A percentile compares a stretch with the other conserved stretches of the same genome.
These are phyloP conservation scores for Secale cereale DNA, from an alignment of 176 grass and related monocot genomes.

Conservation along the genomic window DNA sequence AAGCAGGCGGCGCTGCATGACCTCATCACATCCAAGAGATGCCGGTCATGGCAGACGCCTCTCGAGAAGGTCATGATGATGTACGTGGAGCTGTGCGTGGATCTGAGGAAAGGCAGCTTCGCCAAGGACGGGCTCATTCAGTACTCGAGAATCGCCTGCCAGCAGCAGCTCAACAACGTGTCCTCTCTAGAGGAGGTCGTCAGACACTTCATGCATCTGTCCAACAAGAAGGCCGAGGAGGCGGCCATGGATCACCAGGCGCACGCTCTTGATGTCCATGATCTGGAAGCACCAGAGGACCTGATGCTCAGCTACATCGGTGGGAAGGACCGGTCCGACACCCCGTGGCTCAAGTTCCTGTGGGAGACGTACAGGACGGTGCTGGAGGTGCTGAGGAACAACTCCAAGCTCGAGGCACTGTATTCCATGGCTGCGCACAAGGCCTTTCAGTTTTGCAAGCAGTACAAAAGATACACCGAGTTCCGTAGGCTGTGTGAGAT, in stretches of 20 bases:
- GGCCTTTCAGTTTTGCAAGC: constrained; percentile 96
- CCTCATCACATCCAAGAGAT: constrained; percentile 84
- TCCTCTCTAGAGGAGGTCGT: constrained; percentile 91
- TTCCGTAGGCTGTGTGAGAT: constrained; percentile 94
- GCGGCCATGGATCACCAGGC: constrained; percentile 49
- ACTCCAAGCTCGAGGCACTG: constrained; percentile 86
- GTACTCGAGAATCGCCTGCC: constrained; percentile 80
- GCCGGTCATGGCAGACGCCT: constrained; percentile 86
- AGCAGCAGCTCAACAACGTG: constrained; percentile 68
- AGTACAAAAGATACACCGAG: constrained; percentile 88
- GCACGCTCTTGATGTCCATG: constrained; percentile 83
- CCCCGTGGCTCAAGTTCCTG: constrained; percentile 94
- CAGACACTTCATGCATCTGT: constrained; percentile 92
- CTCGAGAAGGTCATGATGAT: constrained; percentile 94
- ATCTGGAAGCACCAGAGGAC: constrained; percentile 89
- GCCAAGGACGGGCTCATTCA: constrained; percentile 96
- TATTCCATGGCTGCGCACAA: constrained; percentile 95
- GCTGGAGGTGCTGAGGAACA: constrained; percentile 87
- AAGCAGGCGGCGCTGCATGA: constrained; percentile 95
- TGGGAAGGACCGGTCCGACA: constrained; percentile 85
- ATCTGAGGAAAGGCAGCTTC: constrained; percentile 85
- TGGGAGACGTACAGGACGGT: constrained; percentile 97
- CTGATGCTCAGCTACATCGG: constrained; percentile 92
- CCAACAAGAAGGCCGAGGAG: constrained; percentile 75
- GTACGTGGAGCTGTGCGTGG: constrained; percentile 92